Percentiles rank a stretch among this genome's conserved stretches.
These are phyloP conservation scores for Mortierella sp. DNA, from an alignment of 371 early-diverging fungal species.

Conservation along the genomic window DNA sequence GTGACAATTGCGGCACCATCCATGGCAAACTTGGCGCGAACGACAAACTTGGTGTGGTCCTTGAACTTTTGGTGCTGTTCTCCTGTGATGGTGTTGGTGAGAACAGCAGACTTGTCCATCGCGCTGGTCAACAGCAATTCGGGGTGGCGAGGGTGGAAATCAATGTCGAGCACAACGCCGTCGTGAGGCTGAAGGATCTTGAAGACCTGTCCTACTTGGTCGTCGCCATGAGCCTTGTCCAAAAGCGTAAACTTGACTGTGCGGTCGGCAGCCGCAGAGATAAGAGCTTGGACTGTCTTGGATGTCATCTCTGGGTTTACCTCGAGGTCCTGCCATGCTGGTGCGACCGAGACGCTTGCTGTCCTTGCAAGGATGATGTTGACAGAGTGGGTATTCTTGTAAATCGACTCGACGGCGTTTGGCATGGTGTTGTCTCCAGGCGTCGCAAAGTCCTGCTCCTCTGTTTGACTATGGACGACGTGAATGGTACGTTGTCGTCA, in stretches of 20 bases:
- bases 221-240: conserved; percentile 57
- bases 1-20: conserved; percentile 73
- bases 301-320: conserved; percentile 33
- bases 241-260: conserved; percentile 69
- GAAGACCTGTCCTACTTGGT: conserved; percentile 70
- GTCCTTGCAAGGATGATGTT: conserved; percentile 49
- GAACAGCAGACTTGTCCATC: conserved; percentile 77
- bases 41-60: conserved; percentile 81
- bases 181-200: conserved; percentile 67
- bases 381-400: conserved; percentile 28
- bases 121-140: conserved; percentile 73
- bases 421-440: conserved; percentile 42
- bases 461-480: conserved; percentile 20
- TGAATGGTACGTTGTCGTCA: neutral
- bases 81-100: conserved; percentile 70
- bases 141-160: conserved; percentile 72
- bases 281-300: conserved; percentile 56
- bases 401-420: neutral
- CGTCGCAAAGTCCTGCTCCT: conserved; percentile 45
- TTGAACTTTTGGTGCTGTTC: conserved; percentile 67
- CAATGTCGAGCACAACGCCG: conserved; percentile 75
- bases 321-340: conserved; percentile 49
- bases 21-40: conserved; percentile 72
- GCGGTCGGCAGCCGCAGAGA: conserved; percentile 76
- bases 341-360: conserved; percentile 31